Percentiles rank a stretch among this genome's conserved stretches.
Evolutionary conservation across 768 basidiomycete genomes (phyloP).

Genomic region (Kwoniella sp.): DNA sequence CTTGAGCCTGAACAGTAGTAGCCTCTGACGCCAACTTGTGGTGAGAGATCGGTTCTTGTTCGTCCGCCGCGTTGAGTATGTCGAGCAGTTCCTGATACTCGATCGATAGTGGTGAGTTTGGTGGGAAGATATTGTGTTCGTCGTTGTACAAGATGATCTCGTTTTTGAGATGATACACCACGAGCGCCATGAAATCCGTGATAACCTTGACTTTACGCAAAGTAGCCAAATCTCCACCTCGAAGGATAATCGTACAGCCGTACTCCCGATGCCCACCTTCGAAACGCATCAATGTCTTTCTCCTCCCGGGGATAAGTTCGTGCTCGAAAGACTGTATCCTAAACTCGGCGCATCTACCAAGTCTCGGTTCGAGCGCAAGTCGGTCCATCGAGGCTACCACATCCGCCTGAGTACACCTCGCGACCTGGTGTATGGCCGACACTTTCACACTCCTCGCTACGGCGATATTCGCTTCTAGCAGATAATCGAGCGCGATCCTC

Average conservation of each 20-base stretch:
- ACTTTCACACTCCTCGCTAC: slow-evolving; percentile 88
- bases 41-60: slow-evolving; percentile 57
- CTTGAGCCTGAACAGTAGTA: slow-evolving; percentile 1
- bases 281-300: slow-evolving; percentile 97
- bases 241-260: slow-evolving; percentile 89
- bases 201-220: slow-evolving; percentile 86
- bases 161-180: slow-evolving; percentile 88
- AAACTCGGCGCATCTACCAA: slow-evolving; percentile 85
- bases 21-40: slow-evolving; percentile 53
- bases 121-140: slow-evolving; percentile 54
- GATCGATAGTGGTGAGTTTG: slow-evolving; percentile 28
- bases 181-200: slow-evolving; percentile 85
- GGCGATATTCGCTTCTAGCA: slow-evolving; percentile 80
- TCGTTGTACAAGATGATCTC: slow-evolving; percentile 64
- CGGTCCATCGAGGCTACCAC: slow-evolving; percentile 95
- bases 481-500: slow-evolving; percentile 80
- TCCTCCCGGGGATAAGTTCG: slow-evolving; percentile 82
- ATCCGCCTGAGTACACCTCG: slow-evolving; percentile 93
- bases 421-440: slow-evolving; percentile 79
- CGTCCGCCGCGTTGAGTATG: slow-evolving; percentile 31
- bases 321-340: slow-evolving; percentile 93
- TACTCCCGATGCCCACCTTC: slow-evolving; percentile 91
- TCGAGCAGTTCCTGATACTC: slow-evolving; percentile 39
- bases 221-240: slow-evolving; percentile 80
- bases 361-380: slow-evolving; percentile 79